A percentile compares a stretch with the other conserved stretches of the same genome.
phyloP scores from a whole-genome alignment of 495 filamentous ascomycete species.

The Diplogelasinospora grovesii region DNA sequence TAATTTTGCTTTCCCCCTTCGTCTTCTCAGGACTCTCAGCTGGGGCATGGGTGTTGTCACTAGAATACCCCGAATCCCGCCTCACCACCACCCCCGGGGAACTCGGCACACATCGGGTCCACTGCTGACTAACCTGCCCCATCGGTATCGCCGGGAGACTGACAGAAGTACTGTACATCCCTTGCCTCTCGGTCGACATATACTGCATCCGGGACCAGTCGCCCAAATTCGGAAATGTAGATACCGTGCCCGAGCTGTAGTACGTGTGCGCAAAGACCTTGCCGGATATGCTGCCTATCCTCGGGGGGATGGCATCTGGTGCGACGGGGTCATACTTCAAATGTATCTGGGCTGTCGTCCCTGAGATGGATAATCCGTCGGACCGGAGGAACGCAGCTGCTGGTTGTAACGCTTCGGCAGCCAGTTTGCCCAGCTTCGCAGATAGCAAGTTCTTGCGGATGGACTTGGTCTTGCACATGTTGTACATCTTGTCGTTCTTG shows the following conservation, averaged over 20 bases:
- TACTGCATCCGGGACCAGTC: constrained; percentile 36
- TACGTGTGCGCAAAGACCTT: constrained; percentile 73
- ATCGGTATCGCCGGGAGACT: constrained; percentile 60
- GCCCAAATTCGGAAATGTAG: constrained; percentile 53
- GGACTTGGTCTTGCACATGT: constrained; percentile 64
- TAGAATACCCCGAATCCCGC: constrained; percentile 53
- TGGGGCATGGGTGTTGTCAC: constrained; percentile 20
- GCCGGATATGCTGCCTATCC: constrained; percentile 55
- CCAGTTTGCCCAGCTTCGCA: constrained; percentile 65
- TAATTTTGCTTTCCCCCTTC: no score
- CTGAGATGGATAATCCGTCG: constrained; percentile 31
- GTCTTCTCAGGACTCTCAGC: no score
- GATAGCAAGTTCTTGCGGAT: constrained; percentile 74
- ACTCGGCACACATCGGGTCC: no score
- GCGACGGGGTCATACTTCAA: constrained; percentile 68
- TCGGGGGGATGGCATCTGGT: constrained; percentile 54
- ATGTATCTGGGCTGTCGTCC: constrained; percentile 60
- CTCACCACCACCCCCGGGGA: constrained; percentile 34
- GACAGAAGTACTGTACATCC: constrained; percentile 59
- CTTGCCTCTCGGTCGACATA: constrained; percentile 45
- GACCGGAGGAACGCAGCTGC: constrained; percentile 54
- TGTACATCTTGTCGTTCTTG: constrained; percentile 55
- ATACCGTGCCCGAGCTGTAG: constrained; percentile 46
- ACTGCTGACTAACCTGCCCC: no score
- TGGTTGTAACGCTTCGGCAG: constrained; percentile 69